Evolutionary conservation across 2,329 filamentous ascomycete species (phyloP).

Genomic region (Escovopsis sp.): DNA sequence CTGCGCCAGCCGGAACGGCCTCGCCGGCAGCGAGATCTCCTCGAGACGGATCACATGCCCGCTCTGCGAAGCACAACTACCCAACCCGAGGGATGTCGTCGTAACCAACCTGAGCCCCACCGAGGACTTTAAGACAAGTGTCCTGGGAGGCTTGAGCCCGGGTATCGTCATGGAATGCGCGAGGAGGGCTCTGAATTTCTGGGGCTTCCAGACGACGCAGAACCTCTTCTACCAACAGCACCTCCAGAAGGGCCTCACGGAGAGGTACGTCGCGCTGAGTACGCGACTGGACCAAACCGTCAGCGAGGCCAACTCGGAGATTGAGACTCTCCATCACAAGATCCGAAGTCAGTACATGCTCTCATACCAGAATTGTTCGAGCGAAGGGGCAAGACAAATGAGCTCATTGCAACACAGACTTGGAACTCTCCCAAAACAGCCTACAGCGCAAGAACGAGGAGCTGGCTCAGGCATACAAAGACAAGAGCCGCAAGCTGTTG

Average conservation of each 20-base stretch:
- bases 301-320: constrained; percentile 60
- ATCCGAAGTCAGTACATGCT: constrained; percentile 36
- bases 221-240: constrained; percentile 73
- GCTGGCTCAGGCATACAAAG: constrained; percentile 47
- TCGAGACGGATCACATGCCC: constrained; percentile 45
- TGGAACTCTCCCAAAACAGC: constrained; percentile 46
- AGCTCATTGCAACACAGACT: constrained; percentile 21
- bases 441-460: constrained; percentile 61
- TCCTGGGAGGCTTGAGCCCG: constrained; percentile 71
- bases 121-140: constrained; percentile 81
- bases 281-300: constrained; percentile 58
- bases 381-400: background rate
- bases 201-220: constrained; percentile 73
- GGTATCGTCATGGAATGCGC: constrained; percentile 77
- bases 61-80: constrained; percentile 55
- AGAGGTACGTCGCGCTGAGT: constrained; percentile 53
- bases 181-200: constrained; percentile 64
- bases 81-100: constrained; percentile 61
- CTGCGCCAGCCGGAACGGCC: constrained; percentile 52
- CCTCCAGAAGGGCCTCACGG: constrained; percentile 53
- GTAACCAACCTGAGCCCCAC: constrained; percentile 58
- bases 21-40: constrained; percentile 29
- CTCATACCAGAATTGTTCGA: background rate
- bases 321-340: constrained; percentile 49
- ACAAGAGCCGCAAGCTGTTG: constrained; percentile 55